Percentiles rank a stretch among this genome's conserved stretches.
Conservation (phyloP, 176 grass and related monocot genomes). For the Carex cristatella region DNA sequence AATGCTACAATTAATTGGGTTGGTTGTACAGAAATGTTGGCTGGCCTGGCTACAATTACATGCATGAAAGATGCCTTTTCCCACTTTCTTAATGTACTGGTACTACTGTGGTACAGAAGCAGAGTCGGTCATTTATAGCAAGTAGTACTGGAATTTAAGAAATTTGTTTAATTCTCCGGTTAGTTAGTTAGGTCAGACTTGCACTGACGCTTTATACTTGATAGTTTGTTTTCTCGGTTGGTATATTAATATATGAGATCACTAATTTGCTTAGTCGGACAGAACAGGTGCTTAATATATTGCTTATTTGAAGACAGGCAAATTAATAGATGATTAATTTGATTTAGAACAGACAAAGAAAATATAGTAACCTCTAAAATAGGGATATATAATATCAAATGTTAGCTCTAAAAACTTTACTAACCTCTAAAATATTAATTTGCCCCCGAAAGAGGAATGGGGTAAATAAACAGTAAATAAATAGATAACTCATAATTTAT, state of each 20-base stretch:
- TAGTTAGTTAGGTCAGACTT: background rate
- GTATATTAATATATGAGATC: background rate
- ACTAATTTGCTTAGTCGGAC: background rate
- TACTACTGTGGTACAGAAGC: background rate
- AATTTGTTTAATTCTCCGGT: background rate
- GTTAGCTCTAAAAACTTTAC: too few relatives aligned
- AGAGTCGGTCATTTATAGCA: background rate
- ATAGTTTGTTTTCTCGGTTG: background rate
- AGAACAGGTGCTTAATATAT: too few relatives aligned
- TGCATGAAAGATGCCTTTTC: background rate
- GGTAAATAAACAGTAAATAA: too few relatives aligned
- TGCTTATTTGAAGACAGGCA: background rate
- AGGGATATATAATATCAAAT: too few relatives aligned
- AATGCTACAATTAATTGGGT: background rate
- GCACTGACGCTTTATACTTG: background rate
- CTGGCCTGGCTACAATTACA: background rate
- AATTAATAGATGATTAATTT: background rate
- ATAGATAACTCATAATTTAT: too few relatives aligned
- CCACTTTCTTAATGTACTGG: background rate
- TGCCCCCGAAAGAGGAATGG: too few relatives aligned
- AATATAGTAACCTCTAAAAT: too few relatives aligned
- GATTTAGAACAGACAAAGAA: background rate
- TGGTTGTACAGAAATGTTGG: background rate
- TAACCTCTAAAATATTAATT: too few relatives aligned
- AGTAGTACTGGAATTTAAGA: background rate